Base-by-base conservation (phyloP, 2,329 filamentous ascomycete genomes). In the Phaeosphaeria sp. region DNA sequence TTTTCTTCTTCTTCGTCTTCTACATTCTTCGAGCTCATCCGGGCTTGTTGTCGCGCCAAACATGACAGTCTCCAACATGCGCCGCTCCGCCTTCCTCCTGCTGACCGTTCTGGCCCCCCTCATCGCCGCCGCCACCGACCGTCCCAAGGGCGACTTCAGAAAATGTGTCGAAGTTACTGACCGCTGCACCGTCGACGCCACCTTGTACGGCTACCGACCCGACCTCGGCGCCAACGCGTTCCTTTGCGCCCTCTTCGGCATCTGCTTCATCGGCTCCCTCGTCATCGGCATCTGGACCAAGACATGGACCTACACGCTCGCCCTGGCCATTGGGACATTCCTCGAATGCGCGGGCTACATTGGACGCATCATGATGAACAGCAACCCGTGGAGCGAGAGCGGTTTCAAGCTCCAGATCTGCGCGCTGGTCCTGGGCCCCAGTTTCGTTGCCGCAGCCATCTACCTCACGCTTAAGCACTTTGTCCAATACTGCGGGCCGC, bases 381-480 rank as follows among this genome's bases (percentile, higher is more conserved):
- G 58, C 36, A 81, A 82, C 47, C 78, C 79, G 0, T 81, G 76
- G 77, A 73, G 73, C 15, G 69, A 79, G 51, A 67, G 72, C 43
- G 76, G 76, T 4, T 79, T 80, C 59, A 76, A 79, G 52, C 73
- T 81, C 5, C 78, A 81, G 50, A 78, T 82, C 13, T 75, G 79
- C 60, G 78, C 72, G 36, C 69, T 83, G 0, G 73, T 82, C 15
- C 66, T 83, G 5, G 77, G 72, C 0, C 81, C 81, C 0, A 78
- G 78, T 0, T 77, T 83, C 47, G 68, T 81, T 3, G 79, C 81
- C 1, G 81, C 81, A 6, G 78, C 78, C 23, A 80, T 82, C 46
- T 83, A 81, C 44, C 68, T 83, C 20, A 81, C 79, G 0, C 72
- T 82, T 25, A 82, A 82, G 63, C 79, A 81, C 64, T 72, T 82